These are phyloP conservation scores for Stephania cephalantha DNA, from an alignment of 164 flowering plant genomes.

Conservation along the genomic window DNA sequence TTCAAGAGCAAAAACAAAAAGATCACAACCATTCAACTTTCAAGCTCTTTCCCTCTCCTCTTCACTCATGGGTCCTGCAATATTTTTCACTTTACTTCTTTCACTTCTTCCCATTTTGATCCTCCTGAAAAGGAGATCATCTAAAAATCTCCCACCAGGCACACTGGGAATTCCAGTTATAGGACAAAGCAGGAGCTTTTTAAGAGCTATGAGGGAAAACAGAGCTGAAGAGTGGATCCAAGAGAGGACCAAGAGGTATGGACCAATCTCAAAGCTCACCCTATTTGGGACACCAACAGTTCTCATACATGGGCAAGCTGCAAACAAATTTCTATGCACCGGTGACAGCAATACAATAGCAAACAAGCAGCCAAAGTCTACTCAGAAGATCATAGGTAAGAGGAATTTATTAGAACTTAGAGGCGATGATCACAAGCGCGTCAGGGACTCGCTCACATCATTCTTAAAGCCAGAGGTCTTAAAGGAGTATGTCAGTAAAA, in stretches of 20 bases:
- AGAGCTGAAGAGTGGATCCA: conserved; percentile 30
- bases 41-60: background rate
- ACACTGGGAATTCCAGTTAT: conserved; percentile 35
- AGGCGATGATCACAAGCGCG: conserved; percentile 25
- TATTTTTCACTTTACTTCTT: conserved; percentile 13
- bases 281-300: conserved; percentile 36
- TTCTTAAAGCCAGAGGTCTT: conserved; percentile 29
- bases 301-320: conserved; percentile 32
- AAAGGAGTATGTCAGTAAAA: conserved; percentile 23
- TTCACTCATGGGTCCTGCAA: conserved; percentile 9
- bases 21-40: background rate
- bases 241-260: conserved; percentile 25
- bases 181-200: conserved; percentile 32
- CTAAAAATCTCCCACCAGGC: conserved; percentile 26
- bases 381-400: conserved; percentile 27
- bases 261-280: conserved; percentile 32
- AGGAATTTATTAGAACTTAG: conserved; percentile 23
- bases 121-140: conserved; percentile 10
- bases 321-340: conserved; percentile 34
- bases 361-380: conserved; percentile 28
- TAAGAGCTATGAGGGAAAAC: conserved; percentile 30
- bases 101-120: conserved; percentile 13
- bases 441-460: conserved; percentile 17
- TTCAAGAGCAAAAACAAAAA: background rate
- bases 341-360: conserved; percentile 16